phyloP scores from a whole-genome alignment of 2,329 filamentous ascomycete species.

The Ramularia collo-cygni region DNA sequence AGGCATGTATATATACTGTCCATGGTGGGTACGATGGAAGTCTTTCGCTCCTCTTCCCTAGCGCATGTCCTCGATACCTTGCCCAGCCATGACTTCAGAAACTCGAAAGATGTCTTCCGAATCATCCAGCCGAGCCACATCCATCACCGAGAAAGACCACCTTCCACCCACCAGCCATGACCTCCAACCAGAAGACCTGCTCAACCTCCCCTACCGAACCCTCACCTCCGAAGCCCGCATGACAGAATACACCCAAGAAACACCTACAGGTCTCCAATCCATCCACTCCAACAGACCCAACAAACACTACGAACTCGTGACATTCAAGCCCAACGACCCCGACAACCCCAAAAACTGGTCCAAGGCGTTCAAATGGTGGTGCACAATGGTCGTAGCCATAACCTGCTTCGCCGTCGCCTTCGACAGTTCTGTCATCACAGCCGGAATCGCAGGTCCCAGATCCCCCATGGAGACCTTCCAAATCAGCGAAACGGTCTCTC shows the following conservation, averaged over 20 bases:
- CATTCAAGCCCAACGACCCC: conserved; percentile 54
- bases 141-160: conserved; percentile 5
- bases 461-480: conserved; percentile 54
- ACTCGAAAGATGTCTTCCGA: conserved; percentile 1
- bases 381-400: conserved; percentile 70
- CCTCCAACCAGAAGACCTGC: conserved; percentile 5
- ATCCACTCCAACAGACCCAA: conserved; percentile 24
- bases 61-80: no score
- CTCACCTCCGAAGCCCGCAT: conserved; percentile 19
- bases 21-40: no score
- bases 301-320: conserved; percentile 55
- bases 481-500: conserved; percentile 64
- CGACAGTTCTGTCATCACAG: conserved; percentile 67
- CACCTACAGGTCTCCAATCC: conserved; percentile 18
- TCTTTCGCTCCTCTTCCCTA: no score
- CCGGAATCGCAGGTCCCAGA: conserved; percentile 54
- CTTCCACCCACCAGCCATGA: conserved; percentile 3
- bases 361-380: conserved; percentile 27
- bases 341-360: conserved; percentile 29
- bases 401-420: conserved; percentile 44
- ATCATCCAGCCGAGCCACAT: conserved; percentile 1
- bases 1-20: no score
- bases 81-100: conserved; percentile 4
- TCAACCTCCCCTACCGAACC: conserved; percentile 21
- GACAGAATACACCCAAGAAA: conserved; percentile 25